phyloP scores from a whole-genome alignment of 75 land plant species.

The Selaginella tamariscina region DNA sequence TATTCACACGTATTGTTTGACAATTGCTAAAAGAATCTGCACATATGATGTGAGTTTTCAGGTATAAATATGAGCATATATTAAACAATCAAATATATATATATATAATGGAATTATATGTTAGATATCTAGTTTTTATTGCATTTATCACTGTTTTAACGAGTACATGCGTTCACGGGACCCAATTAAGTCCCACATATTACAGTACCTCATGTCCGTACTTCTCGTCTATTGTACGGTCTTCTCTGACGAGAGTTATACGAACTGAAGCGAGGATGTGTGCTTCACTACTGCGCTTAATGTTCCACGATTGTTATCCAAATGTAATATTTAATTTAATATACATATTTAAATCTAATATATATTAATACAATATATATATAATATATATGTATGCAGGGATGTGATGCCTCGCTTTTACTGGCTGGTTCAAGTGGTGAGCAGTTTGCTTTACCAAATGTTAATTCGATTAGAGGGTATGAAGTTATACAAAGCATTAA shows the following conservation, averaged over 20 bases:
- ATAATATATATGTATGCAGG: neutral
- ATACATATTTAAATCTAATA: neutral
- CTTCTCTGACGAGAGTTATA: conserved; percentile 10
- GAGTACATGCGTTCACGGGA: neutral
- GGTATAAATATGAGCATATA: neutral
- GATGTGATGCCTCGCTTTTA: neutral
- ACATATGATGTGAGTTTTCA: neutral
- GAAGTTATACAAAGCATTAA: neutral
- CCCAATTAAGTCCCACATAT: neutral
- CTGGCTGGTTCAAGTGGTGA: neutral
- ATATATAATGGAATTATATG: neutral
- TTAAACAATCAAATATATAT: neutral
- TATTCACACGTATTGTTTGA: neutral
- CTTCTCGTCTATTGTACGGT: neutral
- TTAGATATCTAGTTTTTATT: too few relatives aligned
- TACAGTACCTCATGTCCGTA: neutral
- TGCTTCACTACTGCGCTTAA: conserved; percentile 13
- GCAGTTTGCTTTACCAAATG: neutral
- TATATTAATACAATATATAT: neutral
- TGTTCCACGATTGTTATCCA: conserved; percentile 19
- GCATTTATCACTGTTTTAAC: neutral
- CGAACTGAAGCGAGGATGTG: conserved; percentile 5
- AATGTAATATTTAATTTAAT: too few relatives aligned
- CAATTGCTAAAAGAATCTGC: neutral
- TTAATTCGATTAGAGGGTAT: neutral